A percentile compares a stretch with the other conserved stretches of the same genome.
Evolutionary conservation across 2,329 filamentous ascomycete genomes (phyloP).

Genomic region (Hypoxylon sp.): DNA sequence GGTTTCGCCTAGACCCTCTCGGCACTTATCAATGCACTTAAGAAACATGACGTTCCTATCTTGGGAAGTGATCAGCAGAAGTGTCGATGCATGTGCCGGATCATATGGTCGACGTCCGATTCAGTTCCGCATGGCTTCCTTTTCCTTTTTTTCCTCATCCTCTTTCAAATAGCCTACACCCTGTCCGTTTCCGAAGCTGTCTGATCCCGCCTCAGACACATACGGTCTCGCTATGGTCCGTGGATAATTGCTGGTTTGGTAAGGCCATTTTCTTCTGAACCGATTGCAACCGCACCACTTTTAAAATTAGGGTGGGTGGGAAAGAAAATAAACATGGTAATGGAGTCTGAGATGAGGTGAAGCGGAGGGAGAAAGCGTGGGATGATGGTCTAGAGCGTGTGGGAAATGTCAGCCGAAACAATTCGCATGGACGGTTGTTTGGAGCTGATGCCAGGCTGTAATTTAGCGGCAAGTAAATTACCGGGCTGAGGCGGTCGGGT

Average conservation of each 20-base stretch:
- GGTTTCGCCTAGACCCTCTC: slow-evolving; percentile 46
- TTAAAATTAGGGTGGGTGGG: slow-evolving; percentile 39
- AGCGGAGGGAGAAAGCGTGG: slow-evolving; percentile 41
- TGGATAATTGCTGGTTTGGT: slow-evolving; percentile 27
- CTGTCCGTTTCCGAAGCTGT: slow-evolving; percentile 37
- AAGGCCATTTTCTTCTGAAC: slow-evolving; percentile 20
- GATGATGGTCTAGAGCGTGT: slow-evolving; percentile 46
- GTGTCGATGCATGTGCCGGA: slow-evolving; percentile 47
- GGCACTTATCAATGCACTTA: slow-evolving; percentile 50
- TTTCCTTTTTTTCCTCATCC: slow-evolving; percentile 14
- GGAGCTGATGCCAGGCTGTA: slow-evolving; percentile 46
- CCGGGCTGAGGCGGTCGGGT: slow-evolving; percentile 45
- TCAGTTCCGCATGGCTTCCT: slow-evolving; percentile 40
- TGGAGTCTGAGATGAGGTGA: slow-evolving; percentile 28
- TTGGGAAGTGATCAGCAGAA: slow-evolving; percentile 47
- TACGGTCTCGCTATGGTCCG: slow-evolving; percentile 31
- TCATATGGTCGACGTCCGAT: slow-evolving; percentile 46
- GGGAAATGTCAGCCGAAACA: slow-evolving; percentile 45
- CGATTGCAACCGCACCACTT: slow-evolving; percentile 40
- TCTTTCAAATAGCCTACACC: slow-evolving; percentile 26
- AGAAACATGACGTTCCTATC: slow-evolving; percentile 46
- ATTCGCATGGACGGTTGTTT: slow-evolving; percentile 41
- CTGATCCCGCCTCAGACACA: slow-evolving; percentile 34
- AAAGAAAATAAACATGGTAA: slow-evolving; percentile 21
- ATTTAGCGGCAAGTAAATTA: slow-evolving; percentile 47